Evolutionary conservation across 1,284 basidiomycete genomes (phyloP), one percentile per base, ranked within the genome.

Genomic region (Albatrellus sp.): DNA sequence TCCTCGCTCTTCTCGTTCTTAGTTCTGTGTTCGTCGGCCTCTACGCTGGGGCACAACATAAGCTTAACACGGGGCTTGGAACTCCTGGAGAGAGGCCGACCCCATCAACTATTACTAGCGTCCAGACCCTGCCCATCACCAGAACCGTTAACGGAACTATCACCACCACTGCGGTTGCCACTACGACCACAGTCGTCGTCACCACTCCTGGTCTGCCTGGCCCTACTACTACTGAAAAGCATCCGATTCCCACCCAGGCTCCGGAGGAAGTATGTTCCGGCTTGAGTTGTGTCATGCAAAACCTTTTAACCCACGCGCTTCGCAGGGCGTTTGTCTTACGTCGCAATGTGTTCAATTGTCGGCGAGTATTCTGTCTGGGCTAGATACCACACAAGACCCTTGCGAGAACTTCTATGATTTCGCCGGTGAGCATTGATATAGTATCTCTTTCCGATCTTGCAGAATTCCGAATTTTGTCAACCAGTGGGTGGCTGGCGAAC

Each of bases 391-490:
- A 3, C 73, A 86, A 52, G 89, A 98, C 60, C 94, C 94, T 0
- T 98, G 94, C 64, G 88, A 97, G 53, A 84, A 93, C 63, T 98
- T 98, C 60, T 97, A 94, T 60, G 75, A 84, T 50, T 98, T 85
- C 63, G 78, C 90, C 13, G 90, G 88, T 90, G 55, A 56, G 80
- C 24, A 24, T 24, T 24, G 7, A 7, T 24, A 24, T 24, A 24
- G 7, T 7, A 24, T 71, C 9, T 13, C 13, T 45, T 43, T 36
- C 19, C 36, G 40, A 40, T 47, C 30, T 10, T n/a, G n/a, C n/a
- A n/a, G n/a, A 24, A 40, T 40, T 40, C 34, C 38, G 19, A 28
- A 37, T 37, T 48, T 44, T 28, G 19, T 43, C 39, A 50, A 52
- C 32, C 19, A 87, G 77, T 76, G 54, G 88, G 88, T 17, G 89